Evolutionary conservation across 352 stramenopile species (phyloP), one percentile per base, ranked within the genome.

Genomic region (Globisporangium spiculum): DNA sequence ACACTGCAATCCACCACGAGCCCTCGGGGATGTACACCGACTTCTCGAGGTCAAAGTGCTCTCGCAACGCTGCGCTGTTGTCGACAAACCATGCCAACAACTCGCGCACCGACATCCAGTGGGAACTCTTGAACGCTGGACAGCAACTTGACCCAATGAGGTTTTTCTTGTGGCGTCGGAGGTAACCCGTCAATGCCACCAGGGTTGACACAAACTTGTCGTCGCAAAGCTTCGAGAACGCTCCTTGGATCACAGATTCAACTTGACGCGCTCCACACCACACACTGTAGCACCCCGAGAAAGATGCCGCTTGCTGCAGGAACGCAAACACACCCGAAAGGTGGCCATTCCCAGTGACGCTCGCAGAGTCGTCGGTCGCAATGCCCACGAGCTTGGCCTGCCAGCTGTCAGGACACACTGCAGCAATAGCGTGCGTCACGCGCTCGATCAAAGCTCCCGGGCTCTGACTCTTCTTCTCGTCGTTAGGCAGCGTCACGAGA

Each of bases 1-100:
- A 68, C 22, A 68, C 27, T 7, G 54, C 22, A n/a, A 55, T 10
- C 63, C 63, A 68, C 63, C 63, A 68, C 26, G 63, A 41, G n/a
- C 4, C 30, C 3, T 60, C 48, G 4, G 63, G 38, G 36, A 18
- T 26, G 48, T 52, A 55, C 6, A 20, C 2, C 0, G 55, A 41
- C 20, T 48, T 59, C n/a, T 48, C 20, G 0, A 30, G 48, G 8
- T 22, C 63, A 36, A 63, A 54, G 18, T 62, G 54, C 24, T 22
- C n/a, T 30, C 56, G 63, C 9, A 68, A 30, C 6, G 16, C 41
- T 6, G 24, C 36, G 30, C 14, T 54, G 38, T 68, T 52, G 26
- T 48, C 38, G 3, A 56, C 63, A 57, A 60, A 48, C 63, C 63
- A 68, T 27, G 38, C 3, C 7, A 68, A 38, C 27, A 53, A 14